Evolutionary conservation across 192 early-diverging fungal species (phyloP).

Genomic region (Podochytrium sp.): DNA sequence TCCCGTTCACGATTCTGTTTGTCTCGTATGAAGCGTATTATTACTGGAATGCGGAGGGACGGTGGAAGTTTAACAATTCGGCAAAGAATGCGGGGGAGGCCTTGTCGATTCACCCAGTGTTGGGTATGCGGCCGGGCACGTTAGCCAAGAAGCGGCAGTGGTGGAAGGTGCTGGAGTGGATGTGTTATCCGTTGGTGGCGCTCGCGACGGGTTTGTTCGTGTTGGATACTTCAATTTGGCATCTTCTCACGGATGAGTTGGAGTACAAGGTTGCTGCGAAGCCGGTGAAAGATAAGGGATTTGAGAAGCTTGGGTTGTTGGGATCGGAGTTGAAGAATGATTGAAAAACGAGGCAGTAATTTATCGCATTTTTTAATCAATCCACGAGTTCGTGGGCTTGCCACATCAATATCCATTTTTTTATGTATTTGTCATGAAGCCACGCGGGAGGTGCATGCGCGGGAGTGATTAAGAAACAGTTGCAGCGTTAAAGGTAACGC

Average conservation of each 20-base stretch:
- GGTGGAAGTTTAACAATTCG: background rate
- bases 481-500: too few relatives aligned
- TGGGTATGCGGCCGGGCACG: background rate
- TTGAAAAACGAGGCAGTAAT: too few relatives aligned
- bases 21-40: background rate
- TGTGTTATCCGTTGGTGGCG: background rate
- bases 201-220: background rate
- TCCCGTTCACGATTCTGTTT: background rate
- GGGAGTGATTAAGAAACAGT: too few relatives aligned
- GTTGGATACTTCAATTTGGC: slow-evolving; percentile 18
- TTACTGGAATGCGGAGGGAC: background rate
- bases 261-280: slow-evolving; percentile 40
- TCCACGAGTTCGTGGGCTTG: too few relatives aligned
- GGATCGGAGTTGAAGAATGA: too few relatives aligned
- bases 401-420: too few relatives aligned
- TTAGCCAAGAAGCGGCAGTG: background rate
- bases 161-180: background rate
- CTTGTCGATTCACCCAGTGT: background rate
- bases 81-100: background rate
- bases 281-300: slow-evolving; percentile 18
- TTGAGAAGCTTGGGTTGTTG: too few relatives aligned
- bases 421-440: too few relatives aligned
- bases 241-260: slow-evolving; percentile 33
- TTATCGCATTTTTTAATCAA: too few relatives aligned
- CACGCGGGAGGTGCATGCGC: too few relatives aligned